Conservation (phyloP, 208 protist genomes). For the Leishmania lainsoni region DNA sequence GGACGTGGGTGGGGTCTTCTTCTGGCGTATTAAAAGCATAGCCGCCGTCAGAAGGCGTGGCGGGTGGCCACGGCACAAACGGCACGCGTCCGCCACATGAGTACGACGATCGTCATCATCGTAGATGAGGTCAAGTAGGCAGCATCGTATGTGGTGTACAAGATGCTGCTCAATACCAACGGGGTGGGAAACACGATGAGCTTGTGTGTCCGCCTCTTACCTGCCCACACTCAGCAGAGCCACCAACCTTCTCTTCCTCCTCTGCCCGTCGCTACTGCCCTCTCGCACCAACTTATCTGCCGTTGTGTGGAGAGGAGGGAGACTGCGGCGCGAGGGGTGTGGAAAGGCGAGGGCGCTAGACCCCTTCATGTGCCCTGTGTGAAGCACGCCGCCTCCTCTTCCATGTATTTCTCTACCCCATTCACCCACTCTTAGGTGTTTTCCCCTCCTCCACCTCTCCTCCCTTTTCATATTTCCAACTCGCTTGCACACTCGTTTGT, state of each 20-base stretch:
- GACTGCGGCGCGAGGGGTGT: not conserved
- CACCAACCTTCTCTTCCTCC: not conserved
- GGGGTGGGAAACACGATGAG: not conserved
- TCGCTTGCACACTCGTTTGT: not conserved
- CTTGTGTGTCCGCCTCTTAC: not conserved
- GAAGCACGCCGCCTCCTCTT: not conserved
- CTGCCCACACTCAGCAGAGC: not conserved
- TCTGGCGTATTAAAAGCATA: not conserved
- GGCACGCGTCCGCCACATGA: not conserved
- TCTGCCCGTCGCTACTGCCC: not conserved
- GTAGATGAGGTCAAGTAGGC: not conserved
- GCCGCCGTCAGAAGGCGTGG: not conserved
- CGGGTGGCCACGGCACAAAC: not conserved
- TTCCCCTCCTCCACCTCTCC: not conserved
- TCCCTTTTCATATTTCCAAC: not conserved
- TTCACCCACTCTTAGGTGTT: not conserved
- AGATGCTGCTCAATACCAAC: not conserved
- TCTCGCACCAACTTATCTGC: not conserved
- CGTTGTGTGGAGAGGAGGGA: not conserved
- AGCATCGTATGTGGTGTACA: not conserved
- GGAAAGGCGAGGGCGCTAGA: not conserved
- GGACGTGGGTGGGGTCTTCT: not conserved
- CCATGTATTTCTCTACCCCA: not conserved
- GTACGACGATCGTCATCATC: not conserved
- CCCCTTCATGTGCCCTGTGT: not conserved